Conservation (phyloP, 75 land plant species). For the Ceratopteris richardii region DNA sequence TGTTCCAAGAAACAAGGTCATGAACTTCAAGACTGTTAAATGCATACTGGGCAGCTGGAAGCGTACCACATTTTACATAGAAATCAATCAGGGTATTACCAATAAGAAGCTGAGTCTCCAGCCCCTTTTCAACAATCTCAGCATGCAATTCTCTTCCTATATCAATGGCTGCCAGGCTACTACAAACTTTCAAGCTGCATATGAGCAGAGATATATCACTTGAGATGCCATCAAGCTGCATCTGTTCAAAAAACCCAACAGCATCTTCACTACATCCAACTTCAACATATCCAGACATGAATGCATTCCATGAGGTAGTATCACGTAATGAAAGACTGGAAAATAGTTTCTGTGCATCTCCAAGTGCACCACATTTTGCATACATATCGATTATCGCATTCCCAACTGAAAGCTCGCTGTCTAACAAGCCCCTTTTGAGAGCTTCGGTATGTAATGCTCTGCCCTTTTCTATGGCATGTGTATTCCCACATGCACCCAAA, state of each 20-base stretch:
- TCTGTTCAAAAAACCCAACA: constrained; percentile 17
- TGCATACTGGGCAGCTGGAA: neutral
- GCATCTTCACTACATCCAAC: constrained; percentile 15
- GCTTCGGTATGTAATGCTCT: neutral
- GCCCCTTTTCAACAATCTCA: constrained; percentile 1
- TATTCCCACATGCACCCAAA: constrained; percentile 2
- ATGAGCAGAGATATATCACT: neutral
- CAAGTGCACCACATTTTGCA: constrained; percentile 6
- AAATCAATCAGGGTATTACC: constrained; percentile 2
- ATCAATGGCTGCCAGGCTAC: neutral
- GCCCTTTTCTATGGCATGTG: neutral
- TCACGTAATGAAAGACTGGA: neutral
- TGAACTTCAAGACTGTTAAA: neutral
- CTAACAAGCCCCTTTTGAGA: neutral
- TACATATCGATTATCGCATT: constrained; percentile 7
- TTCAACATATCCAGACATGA: constrained; percentile 27
- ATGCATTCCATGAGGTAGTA: constrained; percentile 28
- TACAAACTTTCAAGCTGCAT: constrained; percentile 7
- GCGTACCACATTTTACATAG: constrained; percentile 8
- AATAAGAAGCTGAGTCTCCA: constrained; percentile 3
- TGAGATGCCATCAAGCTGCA: constrained; percentile 10
- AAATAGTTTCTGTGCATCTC: neutral
- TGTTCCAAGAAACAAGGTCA: constrained; percentile 7
- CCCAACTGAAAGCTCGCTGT: neutral
- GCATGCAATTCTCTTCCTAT: constrained; percentile 9